Evolutionary conservation across 2,329 filamentous ascomycete species (phyloP), one percentile per base, ranked within the genome.

Genomic region (Scytalidium lignicola): DNA sequence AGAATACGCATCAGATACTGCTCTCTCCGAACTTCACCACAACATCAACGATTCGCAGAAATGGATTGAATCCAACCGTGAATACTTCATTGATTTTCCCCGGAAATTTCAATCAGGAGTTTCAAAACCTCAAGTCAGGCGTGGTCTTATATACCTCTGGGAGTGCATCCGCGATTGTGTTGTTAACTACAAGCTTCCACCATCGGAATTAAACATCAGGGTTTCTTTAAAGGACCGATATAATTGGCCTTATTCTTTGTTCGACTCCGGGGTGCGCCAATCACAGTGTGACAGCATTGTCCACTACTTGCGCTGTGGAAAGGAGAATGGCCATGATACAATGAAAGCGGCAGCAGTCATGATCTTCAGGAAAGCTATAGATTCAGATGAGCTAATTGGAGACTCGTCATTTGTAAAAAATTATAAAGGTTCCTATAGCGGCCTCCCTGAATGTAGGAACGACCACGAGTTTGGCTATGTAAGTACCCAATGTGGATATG

Each of bases 401-500:
- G 49, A 62, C 53, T 63, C 60, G 26, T 41, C 55, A 12, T 54
- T 56, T 46, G 49, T 56, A 50, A 50, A 46, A 15, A 42, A 23
- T 22, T 52, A 58, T 22, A 47, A 49, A 43, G 40, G 55, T 4
- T 32, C 62, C 40, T 52, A 61, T 44, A 51, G 55, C 20, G 46
- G 41, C 17, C 44, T 67, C 42, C 58, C 60, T 37, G 51, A 53
- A 44, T 69, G 66, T 55, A 60, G 66, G 49, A 68, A 69, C 49
- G 65, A 68, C 50, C 54, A 61, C 52, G 65, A 69, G 52, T 68
- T 66, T 58, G 61, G 58, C 21, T 63, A 64, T 50, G 62, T 37
- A 13, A 37, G 32, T n/a, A 37, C 32, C 15, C 32, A 37, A 4
- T 37, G 32, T 13, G 32, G 32, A 5, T 37, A 9, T 17, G 15